phyloP scores from a whole-genome alignment of 139 green algal species.

The Trebouxia sp. region DNA sequence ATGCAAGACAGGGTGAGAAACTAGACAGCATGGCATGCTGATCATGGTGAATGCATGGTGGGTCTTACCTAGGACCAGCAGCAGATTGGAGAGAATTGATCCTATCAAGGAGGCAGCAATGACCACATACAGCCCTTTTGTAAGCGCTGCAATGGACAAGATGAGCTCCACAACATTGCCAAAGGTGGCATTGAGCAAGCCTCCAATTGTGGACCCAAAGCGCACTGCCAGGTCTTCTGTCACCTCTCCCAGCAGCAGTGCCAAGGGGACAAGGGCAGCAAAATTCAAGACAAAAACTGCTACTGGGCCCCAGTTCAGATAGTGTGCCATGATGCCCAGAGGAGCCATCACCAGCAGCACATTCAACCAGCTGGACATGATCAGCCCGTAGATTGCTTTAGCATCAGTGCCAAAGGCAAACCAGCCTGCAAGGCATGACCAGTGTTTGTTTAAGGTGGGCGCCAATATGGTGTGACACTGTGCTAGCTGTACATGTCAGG shows the following conservation, averaged over 20 bases:
- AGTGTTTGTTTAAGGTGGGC: too few relatives aligned
- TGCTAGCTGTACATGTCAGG: too few relatives aligned
- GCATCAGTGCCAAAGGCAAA: conserved; percentile 43
- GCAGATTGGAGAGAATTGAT: conserved; percentile 87
- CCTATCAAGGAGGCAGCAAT: conserved; percentile 82
- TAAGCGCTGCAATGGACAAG: conserved; percentile 78
- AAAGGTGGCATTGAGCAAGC: conserved; percentile 58
- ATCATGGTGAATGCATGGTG: too few relatives aligned
- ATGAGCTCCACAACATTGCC: conserved; percentile 96
- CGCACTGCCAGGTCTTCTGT: conserved; percentile 87
- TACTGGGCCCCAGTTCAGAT: conserved; percentile 44
- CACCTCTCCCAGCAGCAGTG: conserved; percentile 85
- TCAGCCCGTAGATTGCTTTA: conserved; percentile 44
- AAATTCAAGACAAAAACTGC: conserved; percentile 75
- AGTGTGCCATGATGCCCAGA: conserved; percentile 54
- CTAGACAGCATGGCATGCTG: too few relatives aligned
- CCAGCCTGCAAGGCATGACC: conserved; percentile 30
- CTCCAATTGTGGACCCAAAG: conserved; percentile 73
- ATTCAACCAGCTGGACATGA: conserved; percentile 65
- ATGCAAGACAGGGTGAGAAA: too few relatives aligned
- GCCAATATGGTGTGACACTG: too few relatives aligned
- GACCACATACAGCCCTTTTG: conserved; percentile 75
- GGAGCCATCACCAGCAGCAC: conserved; percentile 72
- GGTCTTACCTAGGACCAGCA: conserved; percentile 87
- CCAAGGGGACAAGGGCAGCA: conserved; percentile 76